Base-by-base conservation (phyloP, 1,284 basidiomycete genomes). In the Leucoagaricus sp. region DNA sequence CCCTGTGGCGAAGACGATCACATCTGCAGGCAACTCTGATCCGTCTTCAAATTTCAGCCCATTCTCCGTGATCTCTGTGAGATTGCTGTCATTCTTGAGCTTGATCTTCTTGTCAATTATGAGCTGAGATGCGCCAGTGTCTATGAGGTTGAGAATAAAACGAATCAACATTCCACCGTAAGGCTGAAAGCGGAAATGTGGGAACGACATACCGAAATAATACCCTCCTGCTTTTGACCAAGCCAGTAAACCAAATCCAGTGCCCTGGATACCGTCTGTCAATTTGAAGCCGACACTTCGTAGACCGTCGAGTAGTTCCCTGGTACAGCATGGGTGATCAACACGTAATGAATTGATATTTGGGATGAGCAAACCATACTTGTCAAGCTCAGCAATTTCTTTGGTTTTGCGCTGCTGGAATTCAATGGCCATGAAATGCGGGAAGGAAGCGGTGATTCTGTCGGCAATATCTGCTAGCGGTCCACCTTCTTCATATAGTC, bases 101-200 rank as follows among this genome's bases (percentile, higher is more conserved):
- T 89, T 89, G 71, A 93, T 90, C 64, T 87, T 84, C 19, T 85
- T 83, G 56, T 89, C 84, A 26, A 83, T 77, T 62, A 92, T 82
- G 57, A 83, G 69, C 65, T 86, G 79, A 57, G 82, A 84, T 21
- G 80, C 84, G 54, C 88, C 90, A 34, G 82, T 81, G 58, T 89
- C 86, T 74, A 75, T 8, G 28, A 13, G n/a, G 19, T 21, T 13
- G 19, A 9, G 8, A 19, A 17, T 23, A n/a, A n/a, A 10, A n/a
- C 3, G 1, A 34, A 15, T 3, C 13, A n/a, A 28, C 15, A 13
- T 4, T 9, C 2, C 17, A 19, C 15, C 12, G 33, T 44, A 38
- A 23, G 26, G 6, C 12, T 29, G 19, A 40, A 13, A 33, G 13
- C 19, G 21, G 15, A 31, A 17, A 9, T 17, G 17, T 29, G 9